Evolutionary conservation across 768 basidiomycete genomes (phyloP).

Genomic region (Suillus decipiens): DNA sequence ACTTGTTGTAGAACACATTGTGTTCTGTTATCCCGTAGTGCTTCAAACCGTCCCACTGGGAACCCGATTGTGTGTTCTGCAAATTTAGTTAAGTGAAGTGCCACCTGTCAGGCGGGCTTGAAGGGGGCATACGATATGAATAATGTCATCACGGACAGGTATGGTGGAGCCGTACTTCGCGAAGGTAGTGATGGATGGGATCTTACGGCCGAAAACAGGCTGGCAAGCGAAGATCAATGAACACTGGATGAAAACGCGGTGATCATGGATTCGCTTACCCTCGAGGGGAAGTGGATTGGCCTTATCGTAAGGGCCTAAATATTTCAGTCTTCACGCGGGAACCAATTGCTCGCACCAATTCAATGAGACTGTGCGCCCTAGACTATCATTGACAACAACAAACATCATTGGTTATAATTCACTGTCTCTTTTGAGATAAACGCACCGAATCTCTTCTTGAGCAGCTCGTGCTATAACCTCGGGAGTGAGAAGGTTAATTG

Average conservation of each 20-base stretch:
- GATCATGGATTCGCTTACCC: conserved; percentile 36
- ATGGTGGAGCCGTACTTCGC: conserved; percentile 17
- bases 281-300: conserved; percentile 69
- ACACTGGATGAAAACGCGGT: not conserved
- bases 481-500: conserved; percentile 64
- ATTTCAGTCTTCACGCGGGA: not conserved
- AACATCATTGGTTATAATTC: not conserved
- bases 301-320: conserved; percentile 31
- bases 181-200: conserved; percentile 52
- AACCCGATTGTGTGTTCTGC: conserved; percentile 71
- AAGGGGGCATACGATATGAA: conserved; percentile 49
- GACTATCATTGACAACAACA: not conserved
- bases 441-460: conserved; percentile 57
- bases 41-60: conserved; percentile 70
- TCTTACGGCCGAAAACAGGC: conserved; percentile 58
- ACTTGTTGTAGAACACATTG: conserved; percentile 67
- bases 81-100: conserved; percentile 1
- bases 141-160: conserved; percentile 45
- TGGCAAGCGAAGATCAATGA: conserved; percentile 25
- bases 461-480: conserved; percentile 62
- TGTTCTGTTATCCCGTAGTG: conserved; percentile 58
- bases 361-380: conserved; percentile 54
- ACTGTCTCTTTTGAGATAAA: conserved; percentile 14
- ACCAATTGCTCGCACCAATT: conserved; percentile 53
- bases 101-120: not conserved